phyloP scores from a whole-genome alignment of 345 rosid species.

The Rhizophora mangle region DNA sequence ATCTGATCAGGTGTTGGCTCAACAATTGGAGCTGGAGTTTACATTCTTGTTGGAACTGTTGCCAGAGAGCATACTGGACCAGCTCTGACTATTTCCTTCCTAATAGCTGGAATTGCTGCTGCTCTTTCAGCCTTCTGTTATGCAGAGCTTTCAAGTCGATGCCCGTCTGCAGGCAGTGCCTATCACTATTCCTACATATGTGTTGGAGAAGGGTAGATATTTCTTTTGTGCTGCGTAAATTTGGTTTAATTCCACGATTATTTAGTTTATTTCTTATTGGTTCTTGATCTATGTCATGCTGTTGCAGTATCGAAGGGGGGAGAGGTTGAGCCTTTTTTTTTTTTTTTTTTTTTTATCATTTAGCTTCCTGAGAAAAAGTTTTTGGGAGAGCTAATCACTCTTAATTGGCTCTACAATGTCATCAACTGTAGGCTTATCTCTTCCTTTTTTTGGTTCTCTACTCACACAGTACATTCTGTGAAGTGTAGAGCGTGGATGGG shows the following conservation, averaged over 20 bases:
- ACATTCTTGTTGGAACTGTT: conserved; percentile 93
- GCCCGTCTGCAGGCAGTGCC: conserved; percentile 99
- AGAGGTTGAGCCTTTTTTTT: too few relatives aligned
- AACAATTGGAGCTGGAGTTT: conserved; percentile 97
- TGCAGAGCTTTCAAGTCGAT: conserved; percentile 91
- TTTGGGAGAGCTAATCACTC: not conserved
- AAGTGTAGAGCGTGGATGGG: too few relatives aligned
- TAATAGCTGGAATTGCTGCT: conserved; percentile 92
- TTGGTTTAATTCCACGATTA: not conserved
- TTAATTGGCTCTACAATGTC: not conserved
- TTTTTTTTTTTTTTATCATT: not conserved
- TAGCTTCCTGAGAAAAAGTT: not conserved
- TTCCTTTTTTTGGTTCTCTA: not conserved
- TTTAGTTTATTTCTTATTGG: not conserved
- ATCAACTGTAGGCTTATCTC: not conserved
- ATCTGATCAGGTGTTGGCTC: conserved; percentile 76
- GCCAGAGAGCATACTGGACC: conserved; percentile 99
- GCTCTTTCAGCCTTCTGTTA: conserved; percentile 96
- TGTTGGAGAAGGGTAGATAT: conserved; percentile 82
- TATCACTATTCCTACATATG: conserved; percentile 96
- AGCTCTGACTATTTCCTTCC: conserved; percentile 79
- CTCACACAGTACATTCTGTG: not conserved
- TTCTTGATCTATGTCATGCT: not conserved
- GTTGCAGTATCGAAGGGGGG: not conserved
- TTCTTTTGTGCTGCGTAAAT: not conserved